Conservation (phyloP, 768 basidiomycete genomes). For the Mycena crocata region DNA sequence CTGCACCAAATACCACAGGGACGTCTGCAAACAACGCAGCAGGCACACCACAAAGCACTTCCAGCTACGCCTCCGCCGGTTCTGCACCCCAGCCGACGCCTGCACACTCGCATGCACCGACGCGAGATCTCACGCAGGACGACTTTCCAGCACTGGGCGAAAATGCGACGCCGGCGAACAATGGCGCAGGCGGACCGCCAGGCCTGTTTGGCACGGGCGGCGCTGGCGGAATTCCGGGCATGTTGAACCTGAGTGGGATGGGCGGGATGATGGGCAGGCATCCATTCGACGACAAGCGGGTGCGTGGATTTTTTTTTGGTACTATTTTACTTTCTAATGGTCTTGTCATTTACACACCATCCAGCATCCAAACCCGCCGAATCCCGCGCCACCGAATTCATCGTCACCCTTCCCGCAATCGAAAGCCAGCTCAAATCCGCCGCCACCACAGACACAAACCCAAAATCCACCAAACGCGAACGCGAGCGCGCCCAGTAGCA, state of each 20-base stretch:
- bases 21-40: conserved; percentile 49
- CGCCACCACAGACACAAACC: conserved; percentile 47
- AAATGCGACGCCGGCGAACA: conserved; percentile 54
- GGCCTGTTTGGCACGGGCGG: conserved; percentile 79
- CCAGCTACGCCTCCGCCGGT: conserved; percentile 62
- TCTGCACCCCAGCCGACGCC: conserved; percentile 76
- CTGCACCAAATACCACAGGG: conserved; percentile 59
- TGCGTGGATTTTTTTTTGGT: conserved; percentile 52
- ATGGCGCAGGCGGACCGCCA: conserved; percentile 66
- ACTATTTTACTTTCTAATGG: neutral
- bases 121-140: conserved; percentile 84
- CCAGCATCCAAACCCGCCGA: conserved; percentile 36
- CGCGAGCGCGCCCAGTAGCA: conserved; percentile 60
- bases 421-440: conserved; percentile 37
- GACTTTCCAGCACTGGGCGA: conserved; percentile 92
- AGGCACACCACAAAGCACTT: conserved; percentile 43
- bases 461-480: conserved; percentile 57
- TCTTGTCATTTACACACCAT: neutral
- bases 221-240: conserved; percentile 68
- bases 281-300: conserved; percentile 69
- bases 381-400: conserved; percentile 55
- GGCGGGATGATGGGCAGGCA: conserved; percentile 66
- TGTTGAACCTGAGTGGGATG: conserved; percentile 69
- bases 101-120: conserved; percentile 45
- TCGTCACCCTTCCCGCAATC: conserved; percentile 38